phyloP scores from a whole-genome alignment of 495 filamentous ascomycete genomes.

The Hypoxylon crocopeplum region DNA sequence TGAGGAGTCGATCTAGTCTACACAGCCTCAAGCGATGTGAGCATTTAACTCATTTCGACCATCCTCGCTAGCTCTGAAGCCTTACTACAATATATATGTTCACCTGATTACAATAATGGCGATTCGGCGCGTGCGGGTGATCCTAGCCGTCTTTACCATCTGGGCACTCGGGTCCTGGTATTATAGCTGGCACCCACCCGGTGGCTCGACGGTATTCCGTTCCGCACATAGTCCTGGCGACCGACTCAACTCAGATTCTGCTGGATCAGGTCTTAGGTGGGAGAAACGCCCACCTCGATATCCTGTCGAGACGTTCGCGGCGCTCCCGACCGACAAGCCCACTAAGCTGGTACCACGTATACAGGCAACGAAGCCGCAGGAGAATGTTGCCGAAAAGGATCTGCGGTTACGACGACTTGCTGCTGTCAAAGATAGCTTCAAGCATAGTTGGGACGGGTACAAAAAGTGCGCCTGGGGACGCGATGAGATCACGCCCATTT shows the following conservation, averaged over 20 bases:
- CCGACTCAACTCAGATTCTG: constrained; percentile 7
- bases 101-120: constrained; percentile 26
- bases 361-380: constrained; percentile 57
- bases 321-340: constrained; percentile 72
- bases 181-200: constrained; percentile 35
- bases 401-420: constrained; percentile 55
- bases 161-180: constrained; percentile 42
- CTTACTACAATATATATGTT: constrained; percentile 12
- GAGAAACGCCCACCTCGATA: constrained; percentile 46
- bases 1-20: constrained; percentile 14
- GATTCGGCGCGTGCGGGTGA: constrained; percentile 36
- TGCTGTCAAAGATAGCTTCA: constrained; percentile 70
- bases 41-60: constrained; percentile 5
- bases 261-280: constrained; percentile 22
- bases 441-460: constrained; percentile 78
- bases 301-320: constrained; percentile 66
- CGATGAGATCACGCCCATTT: constrained; percentile 76
- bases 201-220: constrained; percentile 10
- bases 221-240: constrained; percentile 13
- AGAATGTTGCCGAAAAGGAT: constrained; percentile 39
- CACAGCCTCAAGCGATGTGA: constrained; percentile 30
- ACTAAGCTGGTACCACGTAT: constrained; percentile 70
- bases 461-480: constrained; percentile 75
- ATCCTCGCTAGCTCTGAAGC: constrained; percentile 32
- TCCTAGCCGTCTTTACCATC: constrained; percentile 38